These are phyloP conservation scores for Diaporthe citriasiana DNA, from an alignment of 2,329 filamentous ascomycete species.

Conservation along the genomic window DNA sequence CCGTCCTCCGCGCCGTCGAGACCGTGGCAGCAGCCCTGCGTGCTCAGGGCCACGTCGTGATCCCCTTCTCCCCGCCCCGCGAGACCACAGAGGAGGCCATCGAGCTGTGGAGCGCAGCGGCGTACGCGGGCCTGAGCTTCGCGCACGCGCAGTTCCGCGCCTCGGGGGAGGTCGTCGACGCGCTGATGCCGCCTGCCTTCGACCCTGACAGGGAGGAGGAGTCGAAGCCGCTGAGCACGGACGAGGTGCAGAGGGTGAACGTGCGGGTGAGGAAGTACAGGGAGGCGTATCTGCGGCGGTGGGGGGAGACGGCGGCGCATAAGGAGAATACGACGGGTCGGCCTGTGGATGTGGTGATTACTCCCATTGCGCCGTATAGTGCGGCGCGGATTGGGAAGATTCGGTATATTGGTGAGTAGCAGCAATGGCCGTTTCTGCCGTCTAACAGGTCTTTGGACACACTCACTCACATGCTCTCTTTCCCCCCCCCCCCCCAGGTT, in stretches of 20 bases:
- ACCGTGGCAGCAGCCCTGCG: neutral
- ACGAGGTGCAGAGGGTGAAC: slow-evolving; percentile 1
- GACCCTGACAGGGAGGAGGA: slow-evolving; percentile 11
- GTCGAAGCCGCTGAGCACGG: neutral
- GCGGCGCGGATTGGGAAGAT: slow-evolving; percentile 16
- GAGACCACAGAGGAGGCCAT: neutral
- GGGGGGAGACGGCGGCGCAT: slow-evolving; percentile 3
- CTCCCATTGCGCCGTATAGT: slow-evolving; percentile 25
- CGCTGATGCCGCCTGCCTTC: slow-evolving; percentile 2
- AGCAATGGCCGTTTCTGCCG: neutral
- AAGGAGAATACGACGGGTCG: neutral
- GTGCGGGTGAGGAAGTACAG: slow-evolving; percentile 14
- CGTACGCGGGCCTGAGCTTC: neutral
- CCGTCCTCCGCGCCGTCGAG: slow-evolving; percentile 16
- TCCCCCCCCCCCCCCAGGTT: neutral
- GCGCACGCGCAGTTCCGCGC: slow-evolving; percentile 34
- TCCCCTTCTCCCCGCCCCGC: neutral
- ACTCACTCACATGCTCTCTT: neutral
- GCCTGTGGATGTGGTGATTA: slow-evolving; percentile 24
- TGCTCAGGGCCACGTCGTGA: neutral
- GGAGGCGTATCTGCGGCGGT: slow-evolving; percentile 15
- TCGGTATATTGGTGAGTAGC: neutral
- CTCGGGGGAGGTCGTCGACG: slow-evolving; percentile 22
- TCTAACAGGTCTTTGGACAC: neutral
- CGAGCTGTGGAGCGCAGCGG: slow-evolving; percentile 3